Base-by-base conservation (phyloP, 345 rosid genomes). In the Moricandia arvensis region DNA sequence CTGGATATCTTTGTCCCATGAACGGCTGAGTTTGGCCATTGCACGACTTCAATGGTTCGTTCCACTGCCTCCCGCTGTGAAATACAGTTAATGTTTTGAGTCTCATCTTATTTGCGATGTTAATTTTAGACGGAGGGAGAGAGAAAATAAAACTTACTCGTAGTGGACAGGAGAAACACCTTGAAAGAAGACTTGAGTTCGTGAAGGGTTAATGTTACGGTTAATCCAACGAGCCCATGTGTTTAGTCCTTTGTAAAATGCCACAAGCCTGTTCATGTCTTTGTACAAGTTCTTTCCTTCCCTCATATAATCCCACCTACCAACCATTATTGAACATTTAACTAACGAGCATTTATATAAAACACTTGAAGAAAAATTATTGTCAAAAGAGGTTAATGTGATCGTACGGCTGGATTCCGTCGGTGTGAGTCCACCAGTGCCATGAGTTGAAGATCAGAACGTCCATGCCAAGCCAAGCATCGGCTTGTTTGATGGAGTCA, bases 211-310 rank as follows among this genome's bases (percentile, higher is more conserved):
- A 53, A 94, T 83, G 3, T 86, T 65, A 9, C 16, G 81, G 80
- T 91, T 79, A 58, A 91, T 86, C 98, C 98, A 94, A 83, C 97
- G 86, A 21, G 92, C 93, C 97, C 99, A 94, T 1, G 99, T 94
- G 59, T 90, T 89, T 8, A 94, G 45, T 8, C 93, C 99, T 82
- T 88, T 91, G 76, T 91, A 90, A 79, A 12, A 91, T 31, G 99
- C 99, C 18, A 91, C 63, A 58, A 87, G 70, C 69, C 96, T 88
- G 82, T 91, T 89, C 97, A 91, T 91, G 57, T 94, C 96, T 74
- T 85, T 90, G 87, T 82, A 84, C 73, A 75, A 7, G 49, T 72
- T 83, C 2, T 82, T 83, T 3, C 91, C 90, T 10, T 90, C 97
- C 79, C 87, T 82, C 35, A 94, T 83, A 30, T 87, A 91, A 80